Evolutionary conservation across 163 green algal genomes (phyloP).

Genomic region (Dunaliella salina): DNA sequence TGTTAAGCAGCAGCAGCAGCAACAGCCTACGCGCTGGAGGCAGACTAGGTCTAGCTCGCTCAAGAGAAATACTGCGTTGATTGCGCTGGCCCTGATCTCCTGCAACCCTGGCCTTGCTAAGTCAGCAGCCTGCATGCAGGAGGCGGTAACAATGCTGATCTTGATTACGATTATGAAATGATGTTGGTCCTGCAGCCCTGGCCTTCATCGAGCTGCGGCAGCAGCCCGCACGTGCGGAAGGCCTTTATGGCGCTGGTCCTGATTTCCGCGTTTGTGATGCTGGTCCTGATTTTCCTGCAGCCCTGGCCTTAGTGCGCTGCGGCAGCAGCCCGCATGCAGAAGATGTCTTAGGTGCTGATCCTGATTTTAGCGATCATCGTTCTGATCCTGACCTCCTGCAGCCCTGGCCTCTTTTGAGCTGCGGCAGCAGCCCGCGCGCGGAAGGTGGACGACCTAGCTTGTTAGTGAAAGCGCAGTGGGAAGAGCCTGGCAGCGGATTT

Average conservation of each 20-base stretch:
- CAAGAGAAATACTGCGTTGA: neutral
- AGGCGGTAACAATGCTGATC: too few relatives aligned
- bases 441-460: neutral
- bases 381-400: neutral
- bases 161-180: too few relatives aligned
- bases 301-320: too few relatives aligned
- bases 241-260: too few relatives aligned
- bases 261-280: too few relatives aligned
- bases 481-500: neutral
- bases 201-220: conserved; percentile 15
- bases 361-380: too few relatives aligned
- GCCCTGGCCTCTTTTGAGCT: conserved; percentile 8
- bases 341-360: too few relatives aligned
- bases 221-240: neutral
- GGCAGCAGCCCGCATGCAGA: too few relatives aligned
- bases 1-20: conserved; percentile 1
- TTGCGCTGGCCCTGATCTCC: neutral
- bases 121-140: neutral
- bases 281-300: too few relatives aligned
- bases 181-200: conserved; percentile 20
- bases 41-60: neutral
- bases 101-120: conserved; percentile 20
- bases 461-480: neutral
- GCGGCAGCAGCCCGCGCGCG: neutral
- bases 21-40: neutral